phyloP scores from a whole-genome alignment of 208 protist species.

The Leishmania aethiopica region DNA sequence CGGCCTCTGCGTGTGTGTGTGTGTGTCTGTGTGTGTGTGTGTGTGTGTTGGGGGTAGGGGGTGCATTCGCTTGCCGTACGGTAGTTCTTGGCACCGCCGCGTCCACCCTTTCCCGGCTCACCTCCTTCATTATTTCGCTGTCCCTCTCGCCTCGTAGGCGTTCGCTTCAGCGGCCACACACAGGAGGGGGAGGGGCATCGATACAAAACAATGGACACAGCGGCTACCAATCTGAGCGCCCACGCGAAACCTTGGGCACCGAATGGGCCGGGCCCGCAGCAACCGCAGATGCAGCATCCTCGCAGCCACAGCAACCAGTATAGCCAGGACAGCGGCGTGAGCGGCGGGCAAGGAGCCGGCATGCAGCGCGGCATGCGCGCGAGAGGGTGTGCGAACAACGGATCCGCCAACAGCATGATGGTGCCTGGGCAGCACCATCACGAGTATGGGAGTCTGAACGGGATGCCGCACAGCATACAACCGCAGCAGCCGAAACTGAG shows the following conservation, averaged over 20 bases:
- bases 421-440: constrained; percentile 16
- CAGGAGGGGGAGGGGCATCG: neutral
- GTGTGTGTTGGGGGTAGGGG: neutral
- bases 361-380: constrained; percentile 13
- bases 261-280: constrained; percentile 15
- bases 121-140: neutral
- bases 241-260: constrained; percentile 73
- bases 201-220: constrained; percentile 16
- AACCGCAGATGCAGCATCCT: constrained; percentile 25
- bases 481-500: constrained; percentile 47
- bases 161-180: neutral
- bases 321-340: constrained; percentile 24
- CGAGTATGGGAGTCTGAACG: constrained; percentile 20
- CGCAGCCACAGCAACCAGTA: constrained; percentile 16
- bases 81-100: no score
- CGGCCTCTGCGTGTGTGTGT: neutral
- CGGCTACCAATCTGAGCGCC: constrained; percentile 49
- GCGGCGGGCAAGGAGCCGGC: neutral
- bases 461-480: constrained; percentile 15
- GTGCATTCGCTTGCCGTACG: neutral
- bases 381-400: constrained; percentile 22
- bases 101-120: neutral
- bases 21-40: no score
- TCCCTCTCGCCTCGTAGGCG: neutral
- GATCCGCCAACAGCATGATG: constrained; percentile 23